Percentiles rank a stretch among this genome's conserved stretches.
Evolutionary conservation across 2,329 filamentous ascomycete species (phyloP).

Genomic region (Cladobotryum mycophilum): DNA sequence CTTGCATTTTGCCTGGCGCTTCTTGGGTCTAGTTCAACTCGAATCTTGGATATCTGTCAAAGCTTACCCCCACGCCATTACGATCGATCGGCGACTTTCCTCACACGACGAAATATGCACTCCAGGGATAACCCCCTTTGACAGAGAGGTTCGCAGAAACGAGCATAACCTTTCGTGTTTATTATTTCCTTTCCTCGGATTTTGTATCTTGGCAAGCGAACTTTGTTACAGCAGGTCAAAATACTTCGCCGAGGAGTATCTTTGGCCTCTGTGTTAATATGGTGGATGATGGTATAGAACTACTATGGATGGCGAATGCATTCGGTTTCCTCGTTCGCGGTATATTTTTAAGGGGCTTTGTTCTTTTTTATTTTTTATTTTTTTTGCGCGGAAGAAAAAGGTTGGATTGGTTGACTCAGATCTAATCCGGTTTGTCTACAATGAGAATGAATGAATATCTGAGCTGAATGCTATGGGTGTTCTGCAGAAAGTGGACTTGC

Average conservation of each 20-base stretch:
- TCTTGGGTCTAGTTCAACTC: neutral
- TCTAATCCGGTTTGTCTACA: slow-evolving; percentile 1
- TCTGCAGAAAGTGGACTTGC: too few relatives aligned
- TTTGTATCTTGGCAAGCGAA: slow-evolving; percentile 16
- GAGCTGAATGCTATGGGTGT: neutral
- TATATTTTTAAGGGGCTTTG: too few relatives aligned
- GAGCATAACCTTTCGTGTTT: neutral
- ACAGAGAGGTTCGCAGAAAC: neutral
- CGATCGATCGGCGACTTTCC: neutral
- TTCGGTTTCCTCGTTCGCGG: neutral
- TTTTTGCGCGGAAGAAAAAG: slow-evolving; percentile 3
- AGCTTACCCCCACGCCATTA: neutral
- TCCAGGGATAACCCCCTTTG: too few relatives aligned
- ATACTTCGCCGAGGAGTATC: slow-evolving; percentile 12
- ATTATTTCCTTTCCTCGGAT: slow-evolving; percentile 3
- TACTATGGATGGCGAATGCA: slow-evolving; percentile 3
- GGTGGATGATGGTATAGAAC: slow-evolving; percentile 18
- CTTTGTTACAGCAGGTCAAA: slow-evolving; percentile 15
- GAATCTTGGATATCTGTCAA: neutral
- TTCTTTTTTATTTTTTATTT: neutral
- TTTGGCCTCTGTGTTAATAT: slow-evolving; percentile 28
- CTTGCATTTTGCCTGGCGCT: neutral
- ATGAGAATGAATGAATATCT: slow-evolving; percentile 20
- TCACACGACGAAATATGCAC: neutral
- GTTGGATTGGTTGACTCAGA: neutral